phyloP scores from a whole-genome alignment of 441 rosid genomes.

The Populus hybrid region DNA sequence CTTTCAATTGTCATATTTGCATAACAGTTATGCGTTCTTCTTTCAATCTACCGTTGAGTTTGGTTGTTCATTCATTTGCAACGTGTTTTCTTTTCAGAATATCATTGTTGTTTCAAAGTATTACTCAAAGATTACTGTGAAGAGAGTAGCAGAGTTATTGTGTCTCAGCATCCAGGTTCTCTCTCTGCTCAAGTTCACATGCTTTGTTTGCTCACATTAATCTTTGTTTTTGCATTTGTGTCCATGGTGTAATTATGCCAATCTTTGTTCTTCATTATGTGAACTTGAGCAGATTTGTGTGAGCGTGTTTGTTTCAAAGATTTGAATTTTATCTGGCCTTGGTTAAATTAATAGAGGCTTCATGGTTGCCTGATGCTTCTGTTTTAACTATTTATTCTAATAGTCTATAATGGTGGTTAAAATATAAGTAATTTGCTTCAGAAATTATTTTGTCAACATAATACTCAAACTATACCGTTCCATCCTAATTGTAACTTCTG shows the following conservation, averaged over 20 bases:
- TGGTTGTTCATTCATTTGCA: background rate
- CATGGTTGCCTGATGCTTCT: background rate
- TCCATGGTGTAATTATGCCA: background rate
- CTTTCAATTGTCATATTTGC: background rate
- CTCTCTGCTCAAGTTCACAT: background rate
- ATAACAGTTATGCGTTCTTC: background rate
- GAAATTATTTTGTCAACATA: background rate
- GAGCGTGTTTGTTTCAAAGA: too few species aligned
- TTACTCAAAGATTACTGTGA: constrained; percentile 77
- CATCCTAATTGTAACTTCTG: background rate
- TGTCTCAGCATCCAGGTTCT: constrained; percentile 76
- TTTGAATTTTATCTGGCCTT: too few species aligned
- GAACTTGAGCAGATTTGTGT: too few species aligned
- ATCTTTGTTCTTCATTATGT: too few species aligned
- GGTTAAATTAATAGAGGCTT: too few species aligned
- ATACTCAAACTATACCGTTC: background rate
- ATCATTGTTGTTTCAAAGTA: constrained; percentile 94
- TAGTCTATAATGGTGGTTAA: background rate
- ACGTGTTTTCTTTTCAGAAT: constrained; percentile 52
- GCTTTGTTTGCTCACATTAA: background rate
- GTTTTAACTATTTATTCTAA: background rate
- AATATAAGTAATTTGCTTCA: too few species aligned
- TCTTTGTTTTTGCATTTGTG: background rate
- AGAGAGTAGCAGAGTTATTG: constrained; percentile 22
- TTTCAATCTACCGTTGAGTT: background rate